Evolutionary conservation across 352 stramenopile genomes (phyloP).

Genomic region (Globisporangium apiculatum): DNA sequence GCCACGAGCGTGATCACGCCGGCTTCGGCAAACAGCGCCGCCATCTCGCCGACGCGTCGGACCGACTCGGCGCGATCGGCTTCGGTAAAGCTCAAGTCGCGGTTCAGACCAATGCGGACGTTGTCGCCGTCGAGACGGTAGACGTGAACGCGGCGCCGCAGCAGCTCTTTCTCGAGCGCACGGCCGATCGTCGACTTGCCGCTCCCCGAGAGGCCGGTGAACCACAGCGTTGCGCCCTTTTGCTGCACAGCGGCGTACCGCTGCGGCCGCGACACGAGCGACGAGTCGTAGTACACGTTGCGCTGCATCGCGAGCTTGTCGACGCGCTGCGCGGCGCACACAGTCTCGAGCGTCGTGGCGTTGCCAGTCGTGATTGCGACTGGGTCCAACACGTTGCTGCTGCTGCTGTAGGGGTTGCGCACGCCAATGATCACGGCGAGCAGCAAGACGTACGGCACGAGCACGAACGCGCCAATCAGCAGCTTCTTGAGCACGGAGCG

Average conservation of each 20-base stretch:
- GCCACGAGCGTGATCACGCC: constrained; percentile 97
- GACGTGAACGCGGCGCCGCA: constrained; percentile 93
- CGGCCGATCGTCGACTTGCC: constrained; percentile 98
- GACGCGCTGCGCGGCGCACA: constrained; percentile 51
- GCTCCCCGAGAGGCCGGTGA: constrained; percentile 96
- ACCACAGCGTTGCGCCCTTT: constrained; percentile 98
- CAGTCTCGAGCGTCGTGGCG: constrained; percentile 23
- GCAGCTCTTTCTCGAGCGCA: constrained; percentile 93
- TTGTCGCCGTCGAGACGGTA: constrained; percentile 99
- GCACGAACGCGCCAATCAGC: constrained; percentile 36
- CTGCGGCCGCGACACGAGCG: constrained; percentile 51
- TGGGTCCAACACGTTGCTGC: constrained; percentile 1
- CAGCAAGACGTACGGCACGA: constrained; percentile 58
- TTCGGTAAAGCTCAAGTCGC: constrained; percentile 94
- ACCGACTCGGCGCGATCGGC: constrained; percentile 95
- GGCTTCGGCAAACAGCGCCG: constrained; percentile 94
- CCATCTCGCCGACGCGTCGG: constrained; percentile 94
- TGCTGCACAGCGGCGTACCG: constrained; percentile 82
- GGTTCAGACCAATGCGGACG: constrained; percentile 96
- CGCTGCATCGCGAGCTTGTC: constrained; percentile 65
- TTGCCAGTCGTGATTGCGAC: constrained; percentile 12
- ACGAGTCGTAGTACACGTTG: constrained; percentile 83
- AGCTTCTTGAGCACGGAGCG: constrained; percentile 51
- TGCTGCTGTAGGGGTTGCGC: constrained; percentile 6
- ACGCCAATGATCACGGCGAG: constrained; percentile 42